Conservation (phyloP, 2,329 filamentous ascomycete species). For the Diaporthe humulicola region DNA sequence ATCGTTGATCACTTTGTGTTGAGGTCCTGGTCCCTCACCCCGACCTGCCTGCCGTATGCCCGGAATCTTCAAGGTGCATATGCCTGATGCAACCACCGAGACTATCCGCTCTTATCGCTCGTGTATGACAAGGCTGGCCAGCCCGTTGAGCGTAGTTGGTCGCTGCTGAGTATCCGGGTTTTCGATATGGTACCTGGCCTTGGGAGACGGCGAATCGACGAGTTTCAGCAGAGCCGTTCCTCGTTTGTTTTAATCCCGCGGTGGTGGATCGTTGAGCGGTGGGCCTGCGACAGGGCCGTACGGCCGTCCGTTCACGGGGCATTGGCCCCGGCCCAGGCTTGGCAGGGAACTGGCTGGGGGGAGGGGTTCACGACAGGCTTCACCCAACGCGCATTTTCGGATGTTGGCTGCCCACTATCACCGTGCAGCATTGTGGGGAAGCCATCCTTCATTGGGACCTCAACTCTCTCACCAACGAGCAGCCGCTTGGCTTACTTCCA, state of each 20-base stretch:
- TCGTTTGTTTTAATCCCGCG: not conserved
- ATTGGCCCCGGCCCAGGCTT: not conserved
- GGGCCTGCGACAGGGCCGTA: conserved; percentile 4
- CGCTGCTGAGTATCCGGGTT: not conserved
- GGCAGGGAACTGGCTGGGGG: conserved; percentile 1
- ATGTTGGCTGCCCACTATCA: conserved; percentile 13
- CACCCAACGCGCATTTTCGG: conserved; percentile 14
- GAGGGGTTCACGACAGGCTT: not conserved
- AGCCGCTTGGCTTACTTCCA: conserved; percentile 19
- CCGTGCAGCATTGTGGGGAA: conserved; percentile 23
- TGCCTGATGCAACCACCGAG: not conserved
- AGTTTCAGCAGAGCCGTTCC: not conserved
- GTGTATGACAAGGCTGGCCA: not conserved
- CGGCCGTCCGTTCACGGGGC: not conserved
- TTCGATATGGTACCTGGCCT: not conserved
- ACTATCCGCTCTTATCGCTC: not conserved
- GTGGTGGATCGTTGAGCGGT: conserved; percentile 12
- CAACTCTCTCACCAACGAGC: conserved; percentile 18
- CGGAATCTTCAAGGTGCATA: not conserved
- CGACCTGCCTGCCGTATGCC: not conserved
- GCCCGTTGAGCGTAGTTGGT: not conserved
- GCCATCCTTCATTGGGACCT: not conserved
- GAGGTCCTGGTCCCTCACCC: not conserved
- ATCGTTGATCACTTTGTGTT: not conserved
- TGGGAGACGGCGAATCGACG: not conserved